A percentile compares a stretch with the other conserved stretches of the same genome.
These are phyloP conservation scores for Fusarium haematococcum DNA, from an alignment of 2,329 filamentous ascomycete genomes.

Conservation along the genomic window DNA sequence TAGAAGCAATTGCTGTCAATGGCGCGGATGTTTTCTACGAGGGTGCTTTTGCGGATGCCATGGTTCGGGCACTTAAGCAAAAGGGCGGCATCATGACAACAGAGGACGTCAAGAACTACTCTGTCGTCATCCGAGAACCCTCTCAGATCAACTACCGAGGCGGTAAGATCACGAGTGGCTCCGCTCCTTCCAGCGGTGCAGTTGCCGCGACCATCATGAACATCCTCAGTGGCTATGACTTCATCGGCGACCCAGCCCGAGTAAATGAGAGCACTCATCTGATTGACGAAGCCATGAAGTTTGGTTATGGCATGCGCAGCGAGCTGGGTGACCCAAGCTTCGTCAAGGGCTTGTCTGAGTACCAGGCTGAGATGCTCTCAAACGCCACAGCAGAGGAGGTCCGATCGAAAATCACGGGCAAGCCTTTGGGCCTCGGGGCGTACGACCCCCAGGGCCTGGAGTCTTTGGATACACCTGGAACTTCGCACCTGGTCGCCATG, in stretches of 20 bases:
- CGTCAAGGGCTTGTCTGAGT: conserved; percentile 68
- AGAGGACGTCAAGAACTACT: conserved; percentile 79
- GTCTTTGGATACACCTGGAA: conserved; percentile 72
- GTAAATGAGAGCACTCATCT: conserved; percentile 77
- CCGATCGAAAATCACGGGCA: conserved; percentile 59
- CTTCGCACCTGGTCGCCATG: conserved; percentile 74
- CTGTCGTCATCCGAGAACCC: conserved; percentile 70
- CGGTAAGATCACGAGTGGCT: conserved; percentile 74
- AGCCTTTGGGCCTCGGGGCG: conserved; percentile 53
- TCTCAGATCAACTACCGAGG: conserved; percentile 74
- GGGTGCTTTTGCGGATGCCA: conserved; percentile 76
- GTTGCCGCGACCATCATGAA: conserved; percentile 82
- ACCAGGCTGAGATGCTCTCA: conserved; percentile 75
- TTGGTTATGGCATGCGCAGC: conserved; percentile 80
- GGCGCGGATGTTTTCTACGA: conserved; percentile 78
- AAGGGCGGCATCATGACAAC: conserved; percentile 82
- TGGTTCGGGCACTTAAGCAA: conserved; percentile 72
- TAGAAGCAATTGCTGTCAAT: conserved; percentile 75
- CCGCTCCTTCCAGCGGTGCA: conserved; percentile 79
- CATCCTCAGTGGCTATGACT: conserved; percentile 76
- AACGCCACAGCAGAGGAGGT: conserved; percentile 66
- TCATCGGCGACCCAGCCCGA: conserved; percentile 67
- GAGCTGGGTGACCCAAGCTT: conserved; percentile 83
- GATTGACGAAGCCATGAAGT: conserved; percentile 85
- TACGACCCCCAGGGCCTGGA: conserved; percentile 62